phyloP scores from a whole-genome alignment of 1,139 yeast species.

The Candida labiduridarum region DNA sequence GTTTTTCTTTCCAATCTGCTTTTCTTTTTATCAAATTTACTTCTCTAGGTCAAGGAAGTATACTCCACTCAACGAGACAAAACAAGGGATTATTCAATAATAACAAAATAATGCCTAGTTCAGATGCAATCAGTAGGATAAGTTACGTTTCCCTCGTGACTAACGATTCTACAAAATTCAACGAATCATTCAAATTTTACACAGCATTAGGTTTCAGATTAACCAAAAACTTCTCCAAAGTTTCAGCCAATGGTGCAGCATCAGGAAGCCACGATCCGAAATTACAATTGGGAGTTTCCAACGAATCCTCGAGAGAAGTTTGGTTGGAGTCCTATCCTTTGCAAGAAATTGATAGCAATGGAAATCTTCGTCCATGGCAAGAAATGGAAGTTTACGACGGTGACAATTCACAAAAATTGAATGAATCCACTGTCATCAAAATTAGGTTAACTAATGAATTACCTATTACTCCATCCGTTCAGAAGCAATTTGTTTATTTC shows the following conservation, averaged over 20 bases:
- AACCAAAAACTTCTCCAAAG: slow-evolving; percentile 55
- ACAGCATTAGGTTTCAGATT: slow-evolving; percentile 58
- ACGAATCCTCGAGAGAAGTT: slow-evolving; percentile 64
- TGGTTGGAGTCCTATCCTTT: slow-evolving; percentile 75
- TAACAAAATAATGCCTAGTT: slow-evolving; percentile 9
- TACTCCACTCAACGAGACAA: not conserved
- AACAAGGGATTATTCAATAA: not conserved
- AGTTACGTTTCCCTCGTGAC: slow-evolving; percentile 64
- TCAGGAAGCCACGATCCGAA: slow-evolving; percentile 31
- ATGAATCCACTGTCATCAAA: slow-evolving; percentile 49
- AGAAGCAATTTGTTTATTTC: slow-evolving; percentile 51
- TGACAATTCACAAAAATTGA: slow-evolving; percentile 33
- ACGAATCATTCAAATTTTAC: slow-evolving; percentile 54
- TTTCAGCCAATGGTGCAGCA: slow-evolving; percentile 44
- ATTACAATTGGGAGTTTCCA: slow-evolving; percentile 55
- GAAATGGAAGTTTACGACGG: slow-evolving; percentile 59
- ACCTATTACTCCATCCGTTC: slow-evolving; percentile 26
- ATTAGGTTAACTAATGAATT: slow-evolving; percentile 48
- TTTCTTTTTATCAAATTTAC: not conserved
- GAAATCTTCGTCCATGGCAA: slow-evolving; percentile 59
- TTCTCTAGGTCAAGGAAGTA: not conserved
- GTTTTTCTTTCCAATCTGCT: not conserved
- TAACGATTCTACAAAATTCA: slow-evolving; percentile 47
- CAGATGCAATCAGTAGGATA: slow-evolving; percentile 22
- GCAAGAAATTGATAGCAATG: slow-evolving; percentile 48